Conservation (phyloP, 2,329 filamentous ascomycete genomes). For the Claviceps sp. region DNA sequence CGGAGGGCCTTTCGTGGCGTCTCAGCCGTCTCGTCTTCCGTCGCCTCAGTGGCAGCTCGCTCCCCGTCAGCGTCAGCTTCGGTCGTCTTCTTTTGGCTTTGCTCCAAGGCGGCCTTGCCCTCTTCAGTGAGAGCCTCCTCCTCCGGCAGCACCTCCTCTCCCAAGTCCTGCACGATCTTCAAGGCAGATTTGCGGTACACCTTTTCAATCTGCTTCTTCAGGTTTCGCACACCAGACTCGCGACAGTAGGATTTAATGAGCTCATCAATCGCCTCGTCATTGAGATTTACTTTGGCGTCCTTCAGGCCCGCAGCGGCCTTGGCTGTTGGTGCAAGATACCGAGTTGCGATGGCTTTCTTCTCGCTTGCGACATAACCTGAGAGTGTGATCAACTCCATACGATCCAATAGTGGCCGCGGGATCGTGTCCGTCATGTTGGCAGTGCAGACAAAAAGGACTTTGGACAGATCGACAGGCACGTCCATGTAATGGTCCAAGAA, state of each 20-base stretch:
- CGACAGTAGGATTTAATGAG: slow-evolving; percentile 98
- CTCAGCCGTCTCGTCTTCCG: slow-evolving; percentile 37
- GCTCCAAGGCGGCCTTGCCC: slow-evolving; percentile 64
- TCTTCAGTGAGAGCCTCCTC: slow-evolving; percentile 73
- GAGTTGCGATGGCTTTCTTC: slow-evolving; percentile 96
- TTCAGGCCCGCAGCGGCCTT: slow-evolving; percentile 87
- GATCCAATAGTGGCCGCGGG: slow-evolving; percentile 79
- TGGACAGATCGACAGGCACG: slow-evolving; percentile 90
- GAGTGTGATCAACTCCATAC: slow-evolving; percentile 94
- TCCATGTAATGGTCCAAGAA: slow-evolving; percentile 99
- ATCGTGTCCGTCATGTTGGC: slow-evolving; percentile 99
- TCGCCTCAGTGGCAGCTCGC: slow-evolving; percentile 17
- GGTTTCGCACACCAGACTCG: slow-evolving; percentile 89
- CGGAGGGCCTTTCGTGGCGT: slow-evolving; percentile 62
- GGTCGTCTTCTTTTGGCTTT: slow-evolving; percentile 50
- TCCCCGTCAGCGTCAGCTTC: slow-evolving; percentile 36
- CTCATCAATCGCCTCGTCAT: slow-evolving; percentile 80
- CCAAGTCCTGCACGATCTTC: slow-evolving; percentile 91
- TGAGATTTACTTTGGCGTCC: slow-evolving; percentile 77
- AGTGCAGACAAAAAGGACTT: slow-evolving; percentile 96
- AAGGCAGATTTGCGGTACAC: slow-evolving; percentile 94
- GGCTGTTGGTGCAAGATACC: slow-evolving; percentile 84
- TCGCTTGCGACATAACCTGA: slow-evolving; percentile 96
- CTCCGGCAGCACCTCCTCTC: slow-evolving; percentile 70
- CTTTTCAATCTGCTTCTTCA: slow-evolving; percentile 99